Percentiles rank a stretch among this genome's conserved stretches.
Evolutionary conservation across 805 yeast genomes (phyloP).

Genomic region (Ogataea dorogensis): DNA sequence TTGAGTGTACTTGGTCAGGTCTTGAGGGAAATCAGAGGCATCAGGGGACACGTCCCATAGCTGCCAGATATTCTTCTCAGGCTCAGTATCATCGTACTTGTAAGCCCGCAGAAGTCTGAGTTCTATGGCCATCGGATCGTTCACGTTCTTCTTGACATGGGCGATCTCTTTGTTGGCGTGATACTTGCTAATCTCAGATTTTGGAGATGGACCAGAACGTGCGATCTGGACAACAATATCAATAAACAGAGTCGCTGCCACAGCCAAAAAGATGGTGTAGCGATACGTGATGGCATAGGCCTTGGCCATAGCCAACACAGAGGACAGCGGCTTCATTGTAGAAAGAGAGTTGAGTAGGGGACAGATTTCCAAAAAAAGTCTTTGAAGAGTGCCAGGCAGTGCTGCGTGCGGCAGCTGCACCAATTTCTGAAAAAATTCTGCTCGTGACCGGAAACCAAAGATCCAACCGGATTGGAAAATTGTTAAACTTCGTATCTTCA

Average conservation of each 20-base stretch:
- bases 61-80: constrained; percentile 23
- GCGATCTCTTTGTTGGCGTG: constrained; percentile 1
- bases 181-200: not conserved
- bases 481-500: too few relatives aligned
- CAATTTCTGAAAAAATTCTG: too few relatives aligned
- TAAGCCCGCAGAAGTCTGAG: constrained; percentile 15
- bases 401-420: too few relatives aligned
- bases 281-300: constrained; percentile 1
- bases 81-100: constrained; percentile 14
- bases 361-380: not conserved
- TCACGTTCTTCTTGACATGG: constrained; percentile 9
- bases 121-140: constrained; percentile 18
- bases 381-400: too few relatives aligned
- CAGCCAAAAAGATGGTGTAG: constrained; percentile 4
- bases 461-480: constrained; percentile 1
- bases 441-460: too few relatives aligned
- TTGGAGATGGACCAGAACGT: constrained; percentile 1
- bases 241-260: constrained; percentile 3
- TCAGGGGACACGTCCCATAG: constrained; percentile 12
- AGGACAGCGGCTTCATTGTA: constrained; percentile 3
- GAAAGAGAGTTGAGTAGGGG: too few relatives aligned
- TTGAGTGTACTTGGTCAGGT: constrained; percentile 4
- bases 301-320: constrained; percentile 1
- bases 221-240: constrained; percentile 4
- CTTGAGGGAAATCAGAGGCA: constrained; percentile 11